Evolutionary conservation across 176 grass and related monocot species (phyloP), one percentile per base, ranked within the genome.

Genomic region (Carex parvula): DNA sequence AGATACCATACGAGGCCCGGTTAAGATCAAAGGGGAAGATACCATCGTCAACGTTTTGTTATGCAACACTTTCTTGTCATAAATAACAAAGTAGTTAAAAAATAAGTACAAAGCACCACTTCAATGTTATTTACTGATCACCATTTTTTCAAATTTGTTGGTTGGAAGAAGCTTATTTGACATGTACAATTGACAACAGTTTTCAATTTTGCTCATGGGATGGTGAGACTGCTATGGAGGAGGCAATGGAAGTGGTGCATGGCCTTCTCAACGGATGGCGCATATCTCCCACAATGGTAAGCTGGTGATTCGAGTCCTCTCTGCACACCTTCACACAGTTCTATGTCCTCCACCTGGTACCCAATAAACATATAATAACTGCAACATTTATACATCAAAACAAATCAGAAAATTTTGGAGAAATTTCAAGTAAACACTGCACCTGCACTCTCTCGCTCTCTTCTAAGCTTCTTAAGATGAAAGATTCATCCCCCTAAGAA

Each of bases 171-270:
- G 9, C 5, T 77, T 54, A 16, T 56, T 29, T 55, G 5, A 56
- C 22, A 54, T 56, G 16, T 32, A 88, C 81, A 13, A 81, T 75
- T 57, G 17, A 46, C 10, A 3, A 52, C 53, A 46, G 41, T 58
- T 63, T 63, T 78, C 54, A 64, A 35, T 64, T 79, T 9, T 92
- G 60, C 81, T 71, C 83, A 46, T 21, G 26, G 11, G n/a, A 30
- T 70, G 6, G 39, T 42, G 17, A 98, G 86, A 64, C 79, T 75
- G 18, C 53, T 57, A 52, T 95, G 91, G 10, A 92, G 83, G 41
- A 91, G 91, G 74, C 89, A 85, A 79, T 98, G 95, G 80, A 98
- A 98, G 53, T 98, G 95, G 64, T 98, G 95, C 95, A 98, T 95
- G 55, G 92, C 95, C 92, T 90, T 95, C 86, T 98, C 95, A 20